Evolutionary conservation across 2,329 filamentous ascomycete species (phyloP), one percentile per base, ranked within the genome.

Genomic region (Coleophoma eucalyptorum): DNA sequence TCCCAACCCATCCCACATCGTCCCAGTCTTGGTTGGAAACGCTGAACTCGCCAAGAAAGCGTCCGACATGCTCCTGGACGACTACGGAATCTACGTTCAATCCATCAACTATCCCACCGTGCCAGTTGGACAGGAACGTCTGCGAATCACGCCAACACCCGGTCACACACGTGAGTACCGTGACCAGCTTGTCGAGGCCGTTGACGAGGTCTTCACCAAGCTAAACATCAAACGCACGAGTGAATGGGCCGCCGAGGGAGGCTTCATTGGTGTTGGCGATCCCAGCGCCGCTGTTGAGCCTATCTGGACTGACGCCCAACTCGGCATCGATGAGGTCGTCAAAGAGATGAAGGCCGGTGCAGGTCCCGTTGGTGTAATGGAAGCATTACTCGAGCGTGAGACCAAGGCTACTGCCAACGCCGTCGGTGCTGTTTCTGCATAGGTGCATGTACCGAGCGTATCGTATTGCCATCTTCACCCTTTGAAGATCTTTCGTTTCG

Each of bases 51-150:
- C 94, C 53, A 97, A 94, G 78, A 79, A 86, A 61, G 94, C 94
- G 7, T 96, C 90, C 20, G 94, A 99, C 67, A 84, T 96, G 75
- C 83, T 99, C 19, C 81, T 99, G 13, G 84, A 88, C 59, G 87
- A 96, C 59, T 89, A 96, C 75, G 83, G 85, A 55, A 97, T 99
- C 67, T 99, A 99, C 67, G 94, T 99, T 21, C 94, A 99, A 73
- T 91, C 90, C 50, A 97, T 99, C 80, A 99, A 99, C 75, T 97
- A 97, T 72, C 94, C 94, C 2, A 99, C 94, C 47, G 94, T 99
- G 3, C 94, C 94, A 2, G 90, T 96, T 6, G 94, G 94, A n/a
- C 92, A 99, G 75, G 94, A 99, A 72, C 86, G 94, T 52, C 86
- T 99, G 50, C 88, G 94, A 59, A 90, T 99, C 69, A 99, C 94